These are phyloP conservation scores for Maudiozyma barnettii DNA, from an alignment of 805 yeast genomes.

Conservation along the genomic window DNA sequence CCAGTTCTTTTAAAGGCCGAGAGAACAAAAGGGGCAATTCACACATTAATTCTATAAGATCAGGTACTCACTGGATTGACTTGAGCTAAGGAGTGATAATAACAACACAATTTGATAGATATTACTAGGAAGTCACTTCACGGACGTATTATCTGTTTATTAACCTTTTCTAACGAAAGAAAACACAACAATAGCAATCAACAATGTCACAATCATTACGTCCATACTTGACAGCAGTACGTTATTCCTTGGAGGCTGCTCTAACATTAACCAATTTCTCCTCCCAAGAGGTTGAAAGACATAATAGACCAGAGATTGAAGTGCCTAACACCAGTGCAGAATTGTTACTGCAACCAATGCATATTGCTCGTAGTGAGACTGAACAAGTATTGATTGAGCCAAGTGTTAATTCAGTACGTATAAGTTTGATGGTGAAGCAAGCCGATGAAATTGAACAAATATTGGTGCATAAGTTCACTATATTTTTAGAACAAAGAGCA, in stretches of 20 bases:
- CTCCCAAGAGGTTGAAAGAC: slow-evolving; percentile 92
- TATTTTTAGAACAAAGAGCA: slow-evolving; percentile 91
- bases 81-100: neutral
- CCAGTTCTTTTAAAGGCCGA: neutral
- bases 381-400: slow-evolving; percentile 91
- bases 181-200: neutral
- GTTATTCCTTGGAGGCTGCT: slow-evolving; percentile 88
- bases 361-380: slow-evolving; percentile 84
- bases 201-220: slow-evolving; percentile 88
- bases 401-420: slow-evolving; percentile 83
- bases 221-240: slow-evolving; percentile 89
- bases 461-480: slow-evolving; percentile 86
- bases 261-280: slow-evolving; percentile 87
- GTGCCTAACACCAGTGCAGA: slow-evolving; percentile 69
- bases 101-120: too few species aligned
- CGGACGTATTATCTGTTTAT: too few species aligned
- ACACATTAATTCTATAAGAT: too few species aligned
- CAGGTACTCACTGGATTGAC: neutral
- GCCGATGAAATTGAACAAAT: slow-evolving; percentile 96
- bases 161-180: neutral
- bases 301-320: slow-evolving; percentile 94
- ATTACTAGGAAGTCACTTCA: too few species aligned
- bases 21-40: neutral
- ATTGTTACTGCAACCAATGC: slow-evolving; percentile 78
- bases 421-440: slow-evolving; percentile 88